Evolutionary conservation across 2,329 filamentous ascomycete genomes (phyloP).

Genomic region (Xylaria sp.): DNA sequence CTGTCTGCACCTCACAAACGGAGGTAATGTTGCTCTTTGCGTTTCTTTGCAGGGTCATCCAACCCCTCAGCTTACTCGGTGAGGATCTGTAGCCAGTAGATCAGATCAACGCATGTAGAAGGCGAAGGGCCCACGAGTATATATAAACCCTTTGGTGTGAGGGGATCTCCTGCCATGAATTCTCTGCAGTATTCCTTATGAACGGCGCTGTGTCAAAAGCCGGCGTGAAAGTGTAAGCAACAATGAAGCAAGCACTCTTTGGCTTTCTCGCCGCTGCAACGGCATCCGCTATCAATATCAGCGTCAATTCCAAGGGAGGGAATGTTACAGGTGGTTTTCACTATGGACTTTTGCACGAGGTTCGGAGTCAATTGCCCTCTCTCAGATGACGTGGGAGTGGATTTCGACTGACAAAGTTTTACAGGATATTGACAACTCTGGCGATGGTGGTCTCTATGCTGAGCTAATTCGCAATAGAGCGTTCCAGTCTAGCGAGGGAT

Average conservation of each 20-base stretch:
- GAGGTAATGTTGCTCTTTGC: background rate
- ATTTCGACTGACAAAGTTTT: constrained; percentile 40
- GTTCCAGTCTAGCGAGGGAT: constrained; percentile 66
- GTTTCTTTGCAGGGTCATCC: background rate
- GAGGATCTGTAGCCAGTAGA: constrained; percentile 1
- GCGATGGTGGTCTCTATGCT: constrained; percentile 78
- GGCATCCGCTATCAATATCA: constrained; percentile 51
- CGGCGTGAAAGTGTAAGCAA: constrained; percentile 30
- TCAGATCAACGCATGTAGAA: constrained; percentile 2
- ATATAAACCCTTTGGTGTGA: constrained; percentile 14
- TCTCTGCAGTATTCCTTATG: background rate
- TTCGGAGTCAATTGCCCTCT: constrained; percentile 34
- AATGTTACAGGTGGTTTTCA: constrained; percentile 58
- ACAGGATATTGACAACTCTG: constrained; percentile 73
- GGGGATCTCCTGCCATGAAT: background rate
- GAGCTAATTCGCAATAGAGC: constrained; percentile 77
- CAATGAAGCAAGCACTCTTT: constrained; percentile 38
- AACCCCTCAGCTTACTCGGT: constrained; percentile 6
- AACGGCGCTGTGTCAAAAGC: background rate
- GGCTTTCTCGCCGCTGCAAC: constrained; percentile 40
- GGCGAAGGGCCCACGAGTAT: constrained; percentile 13
- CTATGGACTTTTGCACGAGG: constrained; percentile 60
- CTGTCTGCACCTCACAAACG: constrained; percentile 4
- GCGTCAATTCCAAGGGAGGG: constrained; percentile 53
- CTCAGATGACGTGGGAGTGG: background rate